Percentiles rank a stretch among this genome's conserved stretches.
phyloP scores from a whole-genome alignment of 805 yeast genomes.

The Hanseniaspora valbyensis region DNA sequence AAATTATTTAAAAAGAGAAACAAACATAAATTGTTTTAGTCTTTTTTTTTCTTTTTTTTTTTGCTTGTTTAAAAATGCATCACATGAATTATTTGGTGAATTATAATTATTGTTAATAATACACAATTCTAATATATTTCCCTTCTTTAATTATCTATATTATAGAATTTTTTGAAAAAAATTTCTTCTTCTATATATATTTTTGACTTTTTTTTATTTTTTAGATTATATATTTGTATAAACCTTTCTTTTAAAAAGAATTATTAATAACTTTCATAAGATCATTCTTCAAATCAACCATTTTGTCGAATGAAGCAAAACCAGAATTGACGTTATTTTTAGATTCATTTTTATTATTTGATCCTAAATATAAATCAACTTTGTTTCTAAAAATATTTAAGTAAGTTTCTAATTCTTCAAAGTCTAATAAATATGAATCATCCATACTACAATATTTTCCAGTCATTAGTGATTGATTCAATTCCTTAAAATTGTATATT shows the following conservation, averaged over 20 bases:
- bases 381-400: constrained; percentile 36
- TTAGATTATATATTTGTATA: background rate
- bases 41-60: no score
- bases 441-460: constrained; percentile 81
- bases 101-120: no score
- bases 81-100: no score
- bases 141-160: no score
- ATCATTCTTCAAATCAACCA: constrained; percentile 7
- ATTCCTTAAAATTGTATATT: constrained; percentile 62
- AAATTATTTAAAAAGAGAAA: no score
- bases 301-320: constrained; percentile 3
- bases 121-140: no score
- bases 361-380: constrained; percentile 15
- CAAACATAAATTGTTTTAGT: no score
- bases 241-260: background rate
- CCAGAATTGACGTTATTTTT: constrained; percentile 33
- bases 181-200: no score
- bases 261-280: background rate
- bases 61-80: no score
- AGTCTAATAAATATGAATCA: background rate
- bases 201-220: no score
- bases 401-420: background rate
- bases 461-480: constrained; percentile 43
- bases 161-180: no score
- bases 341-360: constrained; percentile 29